phyloP scores from a whole-genome alignment of 2,329 filamentous ascomycete genomes.

The Fusarium sp. region DNA sequence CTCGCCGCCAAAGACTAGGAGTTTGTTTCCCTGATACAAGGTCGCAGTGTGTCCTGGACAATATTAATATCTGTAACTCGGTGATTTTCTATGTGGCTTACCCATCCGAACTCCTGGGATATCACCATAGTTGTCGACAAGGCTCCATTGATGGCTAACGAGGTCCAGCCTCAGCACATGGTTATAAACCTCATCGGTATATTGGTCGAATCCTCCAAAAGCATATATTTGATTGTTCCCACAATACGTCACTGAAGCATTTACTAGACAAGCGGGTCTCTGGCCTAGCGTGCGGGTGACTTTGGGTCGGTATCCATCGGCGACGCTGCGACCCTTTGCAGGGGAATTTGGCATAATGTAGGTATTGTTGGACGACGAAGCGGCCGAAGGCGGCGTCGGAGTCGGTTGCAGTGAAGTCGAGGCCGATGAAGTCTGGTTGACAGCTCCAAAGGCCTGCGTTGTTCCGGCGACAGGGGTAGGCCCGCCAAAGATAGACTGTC shows the following conservation, averaged over 20 bases:
- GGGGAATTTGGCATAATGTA: constrained; percentile 94
- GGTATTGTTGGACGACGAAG: constrained; percentile 74
- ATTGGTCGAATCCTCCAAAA: constrained; percentile 98
- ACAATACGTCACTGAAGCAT: constrained; percentile 98
- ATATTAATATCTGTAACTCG: constrained; percentile 13
- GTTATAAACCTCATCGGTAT: constrained; percentile 99
- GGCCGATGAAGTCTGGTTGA: constrained; percentile 46
- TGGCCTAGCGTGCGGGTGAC: constrained; percentile 83
- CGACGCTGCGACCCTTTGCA: constrained; percentile 71
- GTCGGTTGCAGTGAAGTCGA: constrained; percentile 43
- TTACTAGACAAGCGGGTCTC: constrained; percentile 93
- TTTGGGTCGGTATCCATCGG: constrained; percentile 84
- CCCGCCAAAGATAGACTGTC: constrained; percentile 62
- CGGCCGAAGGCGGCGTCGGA: constrained; percentile 41
- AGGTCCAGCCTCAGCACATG: constrained; percentile 93
- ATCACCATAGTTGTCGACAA: constrained; percentile 98
- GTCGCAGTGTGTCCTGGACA: constrained; percentile 87
- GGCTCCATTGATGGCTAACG: constrained; percentile 87
- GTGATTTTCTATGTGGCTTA: constrained; percentile 55
- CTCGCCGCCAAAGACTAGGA: constrained; percentile 97
- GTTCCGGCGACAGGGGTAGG: constrained; percentile 47
- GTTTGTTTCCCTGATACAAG: constrained; percentile 90
- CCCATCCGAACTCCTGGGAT: constrained; percentile 98
- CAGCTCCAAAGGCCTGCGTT: constrained; percentile 40
- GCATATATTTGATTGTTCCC: constrained; percentile 98